Evolutionary conservation across 805 yeast genomes (phyloP), one percentile per base, ranked within the genome.

Genomic region (Starmerella powellii): DNA sequence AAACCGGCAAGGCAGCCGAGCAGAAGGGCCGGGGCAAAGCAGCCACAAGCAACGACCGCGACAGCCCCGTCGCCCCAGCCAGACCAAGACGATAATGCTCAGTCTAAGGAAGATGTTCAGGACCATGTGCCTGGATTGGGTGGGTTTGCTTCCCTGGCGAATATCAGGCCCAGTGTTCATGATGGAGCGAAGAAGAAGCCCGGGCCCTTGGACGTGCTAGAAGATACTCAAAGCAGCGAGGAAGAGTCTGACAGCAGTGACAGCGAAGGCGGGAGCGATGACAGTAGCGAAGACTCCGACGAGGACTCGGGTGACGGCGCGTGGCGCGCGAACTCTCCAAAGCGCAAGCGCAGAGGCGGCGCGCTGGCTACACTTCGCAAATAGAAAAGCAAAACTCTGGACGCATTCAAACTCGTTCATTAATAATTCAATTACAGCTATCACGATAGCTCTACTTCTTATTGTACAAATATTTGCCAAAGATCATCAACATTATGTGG

Each of bases 381-480:
- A 37, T 10, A 27, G 33, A 5, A 39, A 28, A 37, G 28, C 20
- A 19, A 28, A 28, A 19, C 12, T 11, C 21, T 17, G n/a, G 16
- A 3, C 10, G n/a, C n/a, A n/a, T n/a, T 8, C 15, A 5, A 5
- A 5, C 15, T 10, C 6, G 6, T 8, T 27, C 12, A 10, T 10
- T 10, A 27, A 10, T 10, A 10, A 27, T 10, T 10, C 15, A 27
- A n/a, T n/a, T 19, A 36, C 16, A 21, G 8, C 10, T 31, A 11
- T 12, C n/a, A 31, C 17, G 8, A 11, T 16, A n/a, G 15, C 10
- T 31, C 8, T 16, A 31, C 11, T 31, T 13, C 11, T 27, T 33
- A 40, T 31, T 46, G 50, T 34, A 46, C 39, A 38, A 43, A 47
- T 12, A 47, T 3, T 10, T 34, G 16, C 37, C 42, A 37, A 4